phyloP scores from a whole-genome alignment of 164 flowering plant genomes.

The Euptelea pleiosperma region DNA sequence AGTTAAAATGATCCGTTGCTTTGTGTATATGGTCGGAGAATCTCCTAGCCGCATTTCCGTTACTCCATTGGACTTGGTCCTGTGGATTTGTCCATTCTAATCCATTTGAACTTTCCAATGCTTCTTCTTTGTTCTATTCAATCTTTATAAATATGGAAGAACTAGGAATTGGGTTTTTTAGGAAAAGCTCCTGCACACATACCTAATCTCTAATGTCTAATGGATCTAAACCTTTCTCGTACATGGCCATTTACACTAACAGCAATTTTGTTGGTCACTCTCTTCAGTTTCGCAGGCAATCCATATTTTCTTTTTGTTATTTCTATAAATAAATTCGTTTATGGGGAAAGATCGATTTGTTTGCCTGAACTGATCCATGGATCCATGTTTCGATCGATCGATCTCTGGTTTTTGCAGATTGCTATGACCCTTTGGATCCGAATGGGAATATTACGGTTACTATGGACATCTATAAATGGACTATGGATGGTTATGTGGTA shows the following conservation, averaged over 20 bases:
- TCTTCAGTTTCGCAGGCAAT: slow-evolving; percentile 34
- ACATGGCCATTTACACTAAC: slow-evolving; percentile 11
- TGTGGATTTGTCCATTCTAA: neutral
- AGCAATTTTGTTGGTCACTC: slow-evolving; percentile 17
- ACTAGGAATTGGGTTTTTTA: too few species aligned
- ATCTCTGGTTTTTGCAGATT: slow-evolving; percentile 49
- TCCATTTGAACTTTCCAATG: slow-evolving; percentile 18
- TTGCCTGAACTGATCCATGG: slow-evolving; percentile 1
- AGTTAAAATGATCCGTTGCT: neutral
- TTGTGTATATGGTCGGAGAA: neutral
- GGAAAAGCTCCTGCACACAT: too few species aligned
- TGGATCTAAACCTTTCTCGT: slow-evolving; percentile 17
- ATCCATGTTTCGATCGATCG: neutral
- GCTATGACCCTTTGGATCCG: slow-evolving; percentile 68
- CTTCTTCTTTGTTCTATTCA: slow-evolving; percentile 9
- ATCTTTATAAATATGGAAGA: neutral
- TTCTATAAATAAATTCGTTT: too few species aligned
- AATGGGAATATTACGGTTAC: slow-evolving; percentile 57
- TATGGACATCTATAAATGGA: slow-evolving; percentile 40
- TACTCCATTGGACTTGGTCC: neutral
- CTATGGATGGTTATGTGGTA: slow-evolving; percentile 49
- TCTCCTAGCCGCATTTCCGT: neutral
- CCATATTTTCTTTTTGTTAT: slow-evolving; percentile 4
- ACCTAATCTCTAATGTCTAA: slow-evolving; percentile 12
- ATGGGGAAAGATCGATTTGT: neutral